Percentiles rank a stretch among this genome's conserved stretches.
phyloP scores from a whole-genome alignment of 371 early-diverging fungal species.

The Amoeboaphelidium protococcarum region DNA sequence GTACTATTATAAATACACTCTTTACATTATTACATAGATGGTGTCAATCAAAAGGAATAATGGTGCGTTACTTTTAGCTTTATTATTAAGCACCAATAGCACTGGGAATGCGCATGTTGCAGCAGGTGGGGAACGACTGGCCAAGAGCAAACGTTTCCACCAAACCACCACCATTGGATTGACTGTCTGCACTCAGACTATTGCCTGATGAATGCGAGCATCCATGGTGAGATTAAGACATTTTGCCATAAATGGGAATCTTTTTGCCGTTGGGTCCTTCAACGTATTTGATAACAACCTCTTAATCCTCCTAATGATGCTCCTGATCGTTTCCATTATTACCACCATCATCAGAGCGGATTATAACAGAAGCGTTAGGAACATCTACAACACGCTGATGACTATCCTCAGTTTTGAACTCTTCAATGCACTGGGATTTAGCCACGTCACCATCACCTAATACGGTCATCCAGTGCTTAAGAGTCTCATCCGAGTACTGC shows the following conservation, averaged over 20 bases:
- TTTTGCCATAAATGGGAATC: constrained; percentile 23
- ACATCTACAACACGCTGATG: not conserved
- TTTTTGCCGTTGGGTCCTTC: constrained; percentile 1
- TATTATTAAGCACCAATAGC: constrained; percentile 55
- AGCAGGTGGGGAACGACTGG: constrained; percentile 76
- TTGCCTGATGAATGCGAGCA: constrained; percentile 17
- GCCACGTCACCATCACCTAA: not conserved
- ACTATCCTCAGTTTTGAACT: not conserved
- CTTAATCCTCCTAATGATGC: not conserved
- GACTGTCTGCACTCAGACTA: constrained; percentile 24
- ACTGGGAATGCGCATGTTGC: constrained; percentile 77
- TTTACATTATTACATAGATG: no score
- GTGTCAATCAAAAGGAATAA: constrained; percentile 25
- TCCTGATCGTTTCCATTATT: not conserved
- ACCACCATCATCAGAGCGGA: not conserved
- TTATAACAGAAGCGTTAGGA: not conserved
- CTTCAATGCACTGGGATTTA: not conserved
- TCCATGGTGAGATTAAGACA: constrained; percentile 18
- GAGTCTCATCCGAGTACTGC: not conserved
- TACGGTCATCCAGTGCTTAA: not conserved
- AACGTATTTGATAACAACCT: constrained; percentile 2
- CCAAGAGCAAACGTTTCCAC: constrained; percentile 41
- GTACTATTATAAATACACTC: no score
- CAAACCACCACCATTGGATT: constrained; percentile 12
- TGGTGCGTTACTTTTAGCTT: constrained; percentile 5